Conservation (phyloP, 2,329 filamentous ascomycete genomes). For the Diaporthe batatas region DNA sequence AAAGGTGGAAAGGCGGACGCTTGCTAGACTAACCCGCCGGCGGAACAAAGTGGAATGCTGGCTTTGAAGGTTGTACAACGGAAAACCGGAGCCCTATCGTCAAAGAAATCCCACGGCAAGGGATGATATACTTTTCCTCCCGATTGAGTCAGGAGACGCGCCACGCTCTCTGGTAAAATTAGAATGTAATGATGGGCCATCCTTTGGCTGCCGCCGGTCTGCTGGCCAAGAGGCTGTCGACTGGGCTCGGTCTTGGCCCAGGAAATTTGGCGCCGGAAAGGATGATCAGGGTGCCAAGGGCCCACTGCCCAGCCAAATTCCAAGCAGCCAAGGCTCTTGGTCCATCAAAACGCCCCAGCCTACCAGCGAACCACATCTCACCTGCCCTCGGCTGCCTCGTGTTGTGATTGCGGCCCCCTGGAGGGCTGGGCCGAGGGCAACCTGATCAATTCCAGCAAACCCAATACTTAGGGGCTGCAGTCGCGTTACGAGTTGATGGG, state of each 20-base stretch:
- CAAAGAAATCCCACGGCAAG: conserved; percentile 19
- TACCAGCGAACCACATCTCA: conserved; percentile 22
- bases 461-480: conserved; percentile 26
- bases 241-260: conserved; percentile 24
- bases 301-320: conserved; percentile 31
- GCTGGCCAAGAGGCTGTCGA: conserved; percentile 34
- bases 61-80: conserved; percentile 27
- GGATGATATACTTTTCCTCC: conserved; percentile 22
- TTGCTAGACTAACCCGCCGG: conserved; percentile 24
- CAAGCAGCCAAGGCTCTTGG: conserved; percentile 33
- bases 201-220: conserved; percentile 22
- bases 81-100: background rate
- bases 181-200: conserved; percentile 25
- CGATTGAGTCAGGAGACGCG: conserved; percentile 27
- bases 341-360: conserved; percentile 21
- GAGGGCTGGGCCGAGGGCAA: conserved; percentile 19
- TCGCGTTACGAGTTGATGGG: conserved; percentile 25
- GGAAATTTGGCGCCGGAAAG: conserved; percentile 30
- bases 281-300: conserved; percentile 32
- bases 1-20: conserved; percentile 1
- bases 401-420: conserved; percentile 26
- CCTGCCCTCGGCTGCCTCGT: conserved; percentile 25
- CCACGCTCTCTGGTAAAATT: conserved; percentile 35
- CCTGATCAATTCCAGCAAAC: conserved; percentile 3
- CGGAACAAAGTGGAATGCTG: conserved; percentile 26